Evolutionary conservation across 306 rosid species (phyloP), one percentile per base, ranked within the genome.

Genomic region (Canavalia gladiata): DNA sequence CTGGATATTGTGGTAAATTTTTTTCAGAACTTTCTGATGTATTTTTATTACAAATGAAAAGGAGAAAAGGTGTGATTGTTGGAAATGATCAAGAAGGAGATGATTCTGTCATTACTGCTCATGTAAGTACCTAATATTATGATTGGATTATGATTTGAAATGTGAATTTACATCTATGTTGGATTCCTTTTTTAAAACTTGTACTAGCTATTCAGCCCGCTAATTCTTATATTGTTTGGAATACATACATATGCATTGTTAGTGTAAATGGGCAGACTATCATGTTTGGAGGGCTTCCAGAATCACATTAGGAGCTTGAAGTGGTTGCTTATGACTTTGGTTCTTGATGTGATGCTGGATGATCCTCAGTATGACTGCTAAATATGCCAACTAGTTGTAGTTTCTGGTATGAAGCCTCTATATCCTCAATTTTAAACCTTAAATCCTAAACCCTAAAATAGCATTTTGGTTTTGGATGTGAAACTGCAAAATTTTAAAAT

Each of bases 51-150:
- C 72, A 18, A 65, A 12, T 85, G 79, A 75, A 70, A 52, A 95
- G 99, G 98, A 87, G 99, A 74, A 95, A 95, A 84, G 99, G 98
- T 81, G 71, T 92, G 45, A 95, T 95, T 72, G 92, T 95, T 64
- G 99, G 99, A 82, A 95, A 95, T 83, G 99, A 95, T 78, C 99
- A 95, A 85, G 99, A 95, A 5, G 99, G 99, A 60, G 99, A 95
- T 77, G 99, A 95, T 81, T 95, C 99, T 58, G 86, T 93, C 54
- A 93, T 95, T 74, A 87, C 93, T 35, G 98, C 98, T 52, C 90
- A 93, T 46, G 99, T 93, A 90, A 81, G 98, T 77, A 47, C 45
- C 56, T 50, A 41, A 33, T 2, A 62, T 11, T 13, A 6, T 13
- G 31, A 37, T 64, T 37, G 37, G 6, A 37, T 35, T 6, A 11